Evolutionary conservation across 2,329 filamentous ascomycete species (phyloP).

Genomic region (Emericellopsis atlantica): DNA sequence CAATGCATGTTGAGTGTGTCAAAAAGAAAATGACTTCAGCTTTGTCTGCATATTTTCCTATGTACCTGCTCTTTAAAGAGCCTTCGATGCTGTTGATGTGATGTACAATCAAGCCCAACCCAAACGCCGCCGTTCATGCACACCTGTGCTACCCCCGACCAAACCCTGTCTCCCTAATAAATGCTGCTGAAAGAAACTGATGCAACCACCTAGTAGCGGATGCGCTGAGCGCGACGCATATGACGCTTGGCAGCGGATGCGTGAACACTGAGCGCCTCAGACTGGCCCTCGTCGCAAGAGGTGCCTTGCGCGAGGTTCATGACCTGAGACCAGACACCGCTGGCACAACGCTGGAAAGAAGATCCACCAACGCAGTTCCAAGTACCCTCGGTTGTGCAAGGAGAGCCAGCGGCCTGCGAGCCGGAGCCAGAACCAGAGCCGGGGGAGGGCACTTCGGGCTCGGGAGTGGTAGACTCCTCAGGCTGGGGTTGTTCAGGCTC

Average conservation of each 20-base stretch:
- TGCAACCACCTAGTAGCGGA: conserved; percentile 23
- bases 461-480: conserved; percentile 8
- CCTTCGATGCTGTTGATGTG: no score
- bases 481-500: background rate
- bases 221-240: conserved; percentile 15
- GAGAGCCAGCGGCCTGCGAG: conserved; percentile 24
- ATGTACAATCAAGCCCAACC: no score
- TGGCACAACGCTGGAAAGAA: conserved; percentile 42
- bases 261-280: conserved; percentile 21
- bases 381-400: conserved; percentile 32
- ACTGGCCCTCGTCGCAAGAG: conserved; percentile 27
- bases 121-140: no score
- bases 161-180: no score
- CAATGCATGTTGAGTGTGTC: no score
- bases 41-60: no score
- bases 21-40: no score
- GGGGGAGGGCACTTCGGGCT: background rate
- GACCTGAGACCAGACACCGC: conserved; percentile 32
- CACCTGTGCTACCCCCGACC: no score
- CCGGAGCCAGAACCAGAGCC: conserved; percentile 8
- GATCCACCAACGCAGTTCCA: conserved; percentile 41
- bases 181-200: no score
- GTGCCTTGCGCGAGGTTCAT: conserved; percentile 32
- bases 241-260: conserved; percentile 6
- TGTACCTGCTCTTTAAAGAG: no score